phyloP scores from a whole-genome alignment of 1,284 basidiomycete species.

The Tremellales sp. region DNA sequence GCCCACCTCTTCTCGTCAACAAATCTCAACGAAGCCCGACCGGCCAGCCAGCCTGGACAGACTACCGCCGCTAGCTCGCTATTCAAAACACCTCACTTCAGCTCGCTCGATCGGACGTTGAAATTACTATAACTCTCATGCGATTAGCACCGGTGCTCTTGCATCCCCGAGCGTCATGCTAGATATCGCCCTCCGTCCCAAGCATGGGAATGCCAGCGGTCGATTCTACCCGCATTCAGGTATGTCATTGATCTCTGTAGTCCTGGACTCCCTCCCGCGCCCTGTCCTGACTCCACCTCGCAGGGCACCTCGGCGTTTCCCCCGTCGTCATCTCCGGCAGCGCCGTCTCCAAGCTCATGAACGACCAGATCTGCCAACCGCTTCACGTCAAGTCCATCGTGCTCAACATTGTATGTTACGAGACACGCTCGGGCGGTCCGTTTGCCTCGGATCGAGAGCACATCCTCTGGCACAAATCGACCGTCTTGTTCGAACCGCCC shows the following conservation, averaged over 20 bases:
- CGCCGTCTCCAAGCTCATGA: slow-evolving; percentile 20
- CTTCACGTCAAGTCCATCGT: slow-evolving; percentile 26
- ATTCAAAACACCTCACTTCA: too few species aligned
- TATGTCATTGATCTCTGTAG: slow-evolving; percentile 8
- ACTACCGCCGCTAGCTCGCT: too few species aligned
- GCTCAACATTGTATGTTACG: slow-evolving; percentile 29
- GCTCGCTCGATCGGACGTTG: too few species aligned
- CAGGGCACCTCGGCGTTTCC: slow-evolving; percentile 42
- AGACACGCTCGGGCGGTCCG: slow-evolving; percentile 18
- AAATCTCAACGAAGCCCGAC: too few species aligned
- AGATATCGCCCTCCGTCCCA: slow-evolving; percentile 26
- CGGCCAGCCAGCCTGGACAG: too few species aligned
- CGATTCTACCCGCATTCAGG: slow-evolving; percentile 28
- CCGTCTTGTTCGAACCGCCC: slow-evolving; percentile 23
- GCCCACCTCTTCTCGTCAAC: too few species aligned
- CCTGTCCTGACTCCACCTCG: slow-evolving; percentile 6
- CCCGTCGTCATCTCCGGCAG: slow-evolving; percentile 31
- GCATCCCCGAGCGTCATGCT: slow-evolving; percentile 24
- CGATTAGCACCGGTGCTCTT: slow-evolving; percentile 7
- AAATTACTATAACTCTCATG: slow-evolving; percentile 3
- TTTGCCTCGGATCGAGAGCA: slow-evolving; percentile 16
- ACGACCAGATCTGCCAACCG: slow-evolving; percentile 14
- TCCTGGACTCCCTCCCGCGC: background rate
- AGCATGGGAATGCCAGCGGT: slow-evolving; percentile 25
- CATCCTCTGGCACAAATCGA: slow-evolving; percentile 29